Base-by-base conservation (phyloP, 345 rosid species). In the Lagerstroemia speciosa region DNA sequence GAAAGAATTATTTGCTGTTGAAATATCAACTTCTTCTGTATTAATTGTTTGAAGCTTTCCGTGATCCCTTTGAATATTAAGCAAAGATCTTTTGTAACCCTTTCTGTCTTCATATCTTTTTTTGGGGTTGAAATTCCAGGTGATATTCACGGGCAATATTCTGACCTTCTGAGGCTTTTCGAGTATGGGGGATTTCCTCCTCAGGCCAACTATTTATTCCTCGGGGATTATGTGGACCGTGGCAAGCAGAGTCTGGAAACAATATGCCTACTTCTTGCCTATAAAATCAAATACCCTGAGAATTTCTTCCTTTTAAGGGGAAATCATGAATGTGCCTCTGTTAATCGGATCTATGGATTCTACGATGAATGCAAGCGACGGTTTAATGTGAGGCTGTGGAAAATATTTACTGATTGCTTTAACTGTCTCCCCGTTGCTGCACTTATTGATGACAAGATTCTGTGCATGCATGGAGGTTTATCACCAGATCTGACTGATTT, bases 171-270 rank as follows among this genome's bases (percentile, higher is more conserved):
- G 83, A 86, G 90, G 77, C 92, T 88, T 40, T 90, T 90, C 73
- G 94, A 86, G 72, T 88, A 88, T 61, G 97, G 97, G 45, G 92
- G 97, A 37, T 86, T 86, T 67, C 97, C 97, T 79, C 97, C 97
- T 0, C 81, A 75, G 67, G 82, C 92, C 45, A 90, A 90, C 78
- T 90, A 90, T 73, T 76, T 90, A 69, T 90, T 90, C 80, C 77
- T 90, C 12, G 94, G 94, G 45, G 97, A 90, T 73, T 90, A 90
- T 69, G 94, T 90, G 11, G 97, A 90, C 74, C 94, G 94, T 65
- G 97, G 97, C 75, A 90, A 90, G 83, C 97, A 88, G 73, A 88
- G 97, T 83, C 78, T 90, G 82, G 97, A 90, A 76, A 90, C 97
- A 53, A 88, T 90, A 73, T 90, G 97, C 75, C 90, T 90, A 74